Base-by-base conservation (phyloP, 2,329 filamentous ascomycete species). In the Pseudophaeomoniella oleicola region DNA sequence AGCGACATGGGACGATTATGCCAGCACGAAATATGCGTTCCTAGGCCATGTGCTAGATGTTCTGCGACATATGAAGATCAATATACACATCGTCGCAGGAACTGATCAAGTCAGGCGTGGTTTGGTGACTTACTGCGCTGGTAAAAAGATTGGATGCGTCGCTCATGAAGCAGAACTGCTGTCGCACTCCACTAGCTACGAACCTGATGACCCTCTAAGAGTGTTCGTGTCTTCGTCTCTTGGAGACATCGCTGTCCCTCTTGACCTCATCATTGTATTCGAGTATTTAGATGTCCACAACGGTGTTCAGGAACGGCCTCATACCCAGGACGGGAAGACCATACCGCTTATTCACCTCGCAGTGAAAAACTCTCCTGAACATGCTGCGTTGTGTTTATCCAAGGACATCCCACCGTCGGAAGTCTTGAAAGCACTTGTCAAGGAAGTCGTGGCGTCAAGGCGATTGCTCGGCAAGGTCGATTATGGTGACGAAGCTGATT, bases 1-100 rank as follows among this genome's bases (percentile, higher is more conserved):
- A 37, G 57, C 62, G 4, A 48, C 56, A 3, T 65, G 61, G 57
- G 62, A 60, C 3, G 60, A 65, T 37, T 64, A 64, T 42, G 62
- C 58, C 5, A 63, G 62, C 34, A 53, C 60, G 6, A 66, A 66
- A 42, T 66, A 65, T 31, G 46, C 56, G 14, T 55, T 65, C 14
- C 49, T 66, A 3, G 56, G 58, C n/a, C 54, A 59, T 37, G 47
- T 64, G 11, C 51, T 63, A 17, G 53, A 62, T 30, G 41, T 54
- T 12, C 52, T 53, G 2, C 50, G 22, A 9, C 9, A 27, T 9
- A 27, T 6, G 6, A n/a, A 6, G n/a, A 27, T n/a, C 9, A 27
- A n/a, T 27, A 27, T 27, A 46, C 48, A 6, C 40, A 42, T 15
- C 52, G 49, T 31, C 50, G 56, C 14, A 45, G 50, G 16, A 44